Evolutionary conservation across 257 asterid species (phyloP), one percentile per base, ranked within the genome.

Genomic region (Osmanthus fragrans): DNA sequence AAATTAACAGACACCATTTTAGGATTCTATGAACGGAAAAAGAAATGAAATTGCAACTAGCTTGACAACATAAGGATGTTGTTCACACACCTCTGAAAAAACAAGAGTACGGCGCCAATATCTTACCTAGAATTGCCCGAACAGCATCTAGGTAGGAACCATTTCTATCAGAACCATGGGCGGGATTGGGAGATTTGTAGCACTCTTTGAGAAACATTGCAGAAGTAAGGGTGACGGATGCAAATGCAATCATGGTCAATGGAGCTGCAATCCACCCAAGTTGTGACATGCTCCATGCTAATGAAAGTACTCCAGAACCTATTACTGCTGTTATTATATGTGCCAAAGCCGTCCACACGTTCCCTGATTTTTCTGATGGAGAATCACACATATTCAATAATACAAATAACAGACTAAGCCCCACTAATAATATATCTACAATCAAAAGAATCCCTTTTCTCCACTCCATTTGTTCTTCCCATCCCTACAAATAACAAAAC

Each of bases 261-360:
- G 98, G 97, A 37, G 94, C 98, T 18, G 92, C 97, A 66, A 92
- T 81, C 97, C 98, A 94, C 27, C 98, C 98, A 4, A 92, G 86
- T 84, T 80, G 92, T 1, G 98, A 84, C 65, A 86, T 80, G 80
- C 97, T 84, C 98, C 98, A 92, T 33, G 98, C 94, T 33, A 94
- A 73, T 0, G 98, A 86, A 32, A 92, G 72, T 33, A 94, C 97
- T 0, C 98, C 98, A 7, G 97, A 93, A 30, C 98, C 97, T 15
- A 94, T 92, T 40, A 90, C 98, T 5, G 91, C 97, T 0, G 97
- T 91, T 40, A 94, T 89, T 67, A 94, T 88, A 51, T 94, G 98
- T 8, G 95, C 94, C 34, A 88, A 54, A 4, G 89, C 94, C 7
- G 88, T 89, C 97, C 94, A 92, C 69, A 81, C 23, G 19, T 93